A percentile compares a stretch with the other conserved stretches of the same genome.
Conservation (phyloP, 768 basidiomycete species). For the Leucosporidium creatinivorum region DNA sequence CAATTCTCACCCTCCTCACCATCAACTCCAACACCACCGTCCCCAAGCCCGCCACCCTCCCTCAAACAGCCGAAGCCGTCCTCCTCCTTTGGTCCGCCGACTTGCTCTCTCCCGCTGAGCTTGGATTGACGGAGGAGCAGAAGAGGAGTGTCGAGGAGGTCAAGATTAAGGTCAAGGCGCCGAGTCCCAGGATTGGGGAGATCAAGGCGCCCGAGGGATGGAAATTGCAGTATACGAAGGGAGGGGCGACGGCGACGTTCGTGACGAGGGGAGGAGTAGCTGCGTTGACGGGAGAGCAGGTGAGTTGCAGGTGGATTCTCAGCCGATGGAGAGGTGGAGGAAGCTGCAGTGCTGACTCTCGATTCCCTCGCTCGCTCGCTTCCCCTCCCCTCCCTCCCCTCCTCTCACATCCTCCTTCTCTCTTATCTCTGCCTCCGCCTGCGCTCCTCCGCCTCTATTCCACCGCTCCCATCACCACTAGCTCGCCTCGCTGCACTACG, state of each 20-base stretch:
- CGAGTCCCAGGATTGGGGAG: slow-evolving; percentile 14
- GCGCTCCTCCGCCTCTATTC: too few relatives aligned
- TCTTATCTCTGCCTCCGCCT: background rate
- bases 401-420: too few relatives aligned
- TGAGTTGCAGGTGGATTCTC: background rate
- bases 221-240: slow-evolving; percentile 9
- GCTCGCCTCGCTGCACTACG: slow-evolving; percentile 59
- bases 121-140: too few relatives aligned
- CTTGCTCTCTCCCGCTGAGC: slow-evolving; percentile 23
- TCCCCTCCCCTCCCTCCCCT: too few relatives aligned
- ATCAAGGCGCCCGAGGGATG: slow-evolving; percentile 6
- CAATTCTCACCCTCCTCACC: slow-evolving; percentile 18
- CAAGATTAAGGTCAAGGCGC: slow-evolving; percentile 33
- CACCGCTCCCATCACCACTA: background rate
- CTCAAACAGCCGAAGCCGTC: slow-evolving; percentile 32
- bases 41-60: slow-evolving; percentile 24
- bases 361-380: too few relatives aligned
- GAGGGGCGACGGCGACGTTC: slow-evolving; percentile 13
- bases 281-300: slow-evolving; percentile 8
- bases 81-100: slow-evolving; percentile 34
- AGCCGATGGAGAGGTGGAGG: too few relatives aligned
- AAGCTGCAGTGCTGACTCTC: too few relatives aligned
- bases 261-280: slow-evolving; percentile 8
- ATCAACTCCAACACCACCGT: slow-evolving; percentile 8
- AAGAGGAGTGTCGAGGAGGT: slow-evolving; percentile 12